phyloP scores from a whole-genome alignment of 2,329 filamentous ascomycete species.

The Calonectria hawksworthii region DNA sequence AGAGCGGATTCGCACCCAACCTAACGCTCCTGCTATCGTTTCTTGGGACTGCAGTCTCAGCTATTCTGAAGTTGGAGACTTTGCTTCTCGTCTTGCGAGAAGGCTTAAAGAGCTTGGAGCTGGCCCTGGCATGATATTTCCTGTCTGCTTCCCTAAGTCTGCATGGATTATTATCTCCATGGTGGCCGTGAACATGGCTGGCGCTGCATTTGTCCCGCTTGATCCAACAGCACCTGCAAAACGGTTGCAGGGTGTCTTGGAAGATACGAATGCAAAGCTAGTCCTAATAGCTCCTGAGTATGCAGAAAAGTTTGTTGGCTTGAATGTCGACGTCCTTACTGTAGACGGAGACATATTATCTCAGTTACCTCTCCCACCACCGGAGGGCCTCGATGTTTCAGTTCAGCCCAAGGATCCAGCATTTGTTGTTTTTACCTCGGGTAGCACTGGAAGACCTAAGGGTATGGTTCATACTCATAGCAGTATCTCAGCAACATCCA shows the following conservation, averaged over 20 bases:
- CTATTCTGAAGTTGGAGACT: not conserved
- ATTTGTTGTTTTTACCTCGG: too few relatives aligned
- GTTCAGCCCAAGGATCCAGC: too few relatives aligned
- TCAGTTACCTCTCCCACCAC: too few relatives aligned
- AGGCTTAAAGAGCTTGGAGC: not conserved
- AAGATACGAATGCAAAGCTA: not conserved
- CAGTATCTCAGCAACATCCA: too few relatives aligned
- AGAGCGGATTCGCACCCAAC: not conserved
- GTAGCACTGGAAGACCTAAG: too few relatives aligned
- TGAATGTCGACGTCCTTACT: too few relatives aligned
- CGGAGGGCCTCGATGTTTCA: too few relatives aligned
- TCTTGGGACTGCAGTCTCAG: not conserved
- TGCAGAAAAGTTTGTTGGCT: too few relatives aligned
- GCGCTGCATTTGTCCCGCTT: not conserved
- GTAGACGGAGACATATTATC: too few relatives aligned
- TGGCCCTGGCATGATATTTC: not conserved
- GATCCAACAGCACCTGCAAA: not conserved
- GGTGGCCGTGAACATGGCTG: not conserved
- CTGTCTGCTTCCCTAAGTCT: not conserved
- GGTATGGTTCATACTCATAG: too few relatives aligned
- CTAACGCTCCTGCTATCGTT: not conserved
- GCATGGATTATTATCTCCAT: not conserved
- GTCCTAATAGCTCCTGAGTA: too few relatives aligned
- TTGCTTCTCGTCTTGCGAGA: not conserved
- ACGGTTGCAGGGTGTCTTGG: not conserved